These are phyloP conservation scores for Cryptosporidium viatorum DNA, from an alignment of 169 alveolate genomes.

Conservation along the genomic window DNA sequence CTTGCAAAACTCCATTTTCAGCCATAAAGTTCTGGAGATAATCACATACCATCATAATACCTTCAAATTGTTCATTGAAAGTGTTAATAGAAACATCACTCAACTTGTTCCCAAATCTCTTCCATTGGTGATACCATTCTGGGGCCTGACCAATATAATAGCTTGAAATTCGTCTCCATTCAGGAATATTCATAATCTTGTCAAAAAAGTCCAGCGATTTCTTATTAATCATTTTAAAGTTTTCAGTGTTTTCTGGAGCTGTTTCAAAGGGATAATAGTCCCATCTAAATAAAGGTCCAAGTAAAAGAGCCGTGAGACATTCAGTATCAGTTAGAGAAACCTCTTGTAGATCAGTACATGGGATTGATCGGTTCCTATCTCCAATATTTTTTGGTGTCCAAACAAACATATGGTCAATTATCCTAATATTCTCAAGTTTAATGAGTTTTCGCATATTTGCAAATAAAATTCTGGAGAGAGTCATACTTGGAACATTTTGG, in stretches of 20 bases:
- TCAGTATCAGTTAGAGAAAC: conserved; percentile 51
- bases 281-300: conserved; percentile 40
- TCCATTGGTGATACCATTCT: conserved; percentile 66
- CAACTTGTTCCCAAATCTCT: conserved; percentile 6
- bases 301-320: conserved; percentile 48
- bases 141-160: conserved; percentile 53
- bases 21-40: conserved; percentile 35
- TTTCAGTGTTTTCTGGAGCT: conserved; percentile 42
- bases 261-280: conserved; percentile 53
- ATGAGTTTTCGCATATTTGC: conserved; percentile 45
- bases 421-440: conserved; percentile 37
- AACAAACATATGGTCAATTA: conserved; percentile 58
- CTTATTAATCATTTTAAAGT: conserved; percentile 7
- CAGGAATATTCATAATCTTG: conserved; percentile 34
- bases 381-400: conserved; percentile 71
- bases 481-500: conserved; percentile 1
- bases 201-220: conserved; percentile 29
- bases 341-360: conserved; percentile 33
- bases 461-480: conserved; percentile 33
- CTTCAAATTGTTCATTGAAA: conserved; percentile 68
- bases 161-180: conserved; percentile 74
- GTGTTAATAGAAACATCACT: conserved; percentile 33
- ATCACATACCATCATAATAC: conserved; percentile 71
- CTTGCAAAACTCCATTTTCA: conserved; percentile 18
- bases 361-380: conserved; percentile 32